Percentiles rank a stretch among this genome's conserved stretches.
phyloP scores from a whole-genome alignment of 345 rosid species.

The Eucalyptus cloeziana region DNA sequence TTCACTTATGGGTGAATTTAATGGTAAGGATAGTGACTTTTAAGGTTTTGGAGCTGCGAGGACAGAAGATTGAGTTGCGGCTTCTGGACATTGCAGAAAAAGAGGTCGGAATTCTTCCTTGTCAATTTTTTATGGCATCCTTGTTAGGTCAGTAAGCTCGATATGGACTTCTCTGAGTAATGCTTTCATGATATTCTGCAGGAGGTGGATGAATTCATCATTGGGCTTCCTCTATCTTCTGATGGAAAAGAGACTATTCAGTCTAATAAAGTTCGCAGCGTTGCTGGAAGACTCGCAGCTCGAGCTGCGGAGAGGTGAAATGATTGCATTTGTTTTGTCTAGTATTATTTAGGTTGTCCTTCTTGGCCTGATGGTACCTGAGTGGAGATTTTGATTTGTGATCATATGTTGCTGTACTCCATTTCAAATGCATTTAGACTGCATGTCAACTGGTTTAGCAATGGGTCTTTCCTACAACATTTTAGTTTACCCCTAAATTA shows the following conservation, averaged over 20 bases:
- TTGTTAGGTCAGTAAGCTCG: not conserved
- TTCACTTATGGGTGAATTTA: not conserved
- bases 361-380: too few species aligned
- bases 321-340: not conserved
- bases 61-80: constrained; percentile 64
- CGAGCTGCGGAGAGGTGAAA: constrained; percentile 68
- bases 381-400: too few species aligned
- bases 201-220: constrained; percentile 82
- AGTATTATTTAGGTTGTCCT: too few species aligned
- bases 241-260: constrained; percentile 78
- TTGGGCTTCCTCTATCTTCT: constrained; percentile 74
- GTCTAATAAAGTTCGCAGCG: constrained; percentile 74
- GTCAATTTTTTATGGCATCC: not conserved
- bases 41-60: constrained; percentile 70
- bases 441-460: too few species aligned
- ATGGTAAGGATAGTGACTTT: not conserved
- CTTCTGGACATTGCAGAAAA: constrained; percentile 61
- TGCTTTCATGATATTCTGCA: not conserved
- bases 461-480: too few species aligned
- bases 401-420: too few species aligned
- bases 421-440: too few species aligned
- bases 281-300: constrained; percentile 70
- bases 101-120: constrained; percentile 19
- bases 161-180: not conserved
- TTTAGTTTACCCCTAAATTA: too few species aligned